Evolutionary conservation across 2,329 filamentous ascomycete species (phyloP), one percentile per base, ranked within the genome.

Genomic region (Chrysosporium keratinophilum): DNA sequence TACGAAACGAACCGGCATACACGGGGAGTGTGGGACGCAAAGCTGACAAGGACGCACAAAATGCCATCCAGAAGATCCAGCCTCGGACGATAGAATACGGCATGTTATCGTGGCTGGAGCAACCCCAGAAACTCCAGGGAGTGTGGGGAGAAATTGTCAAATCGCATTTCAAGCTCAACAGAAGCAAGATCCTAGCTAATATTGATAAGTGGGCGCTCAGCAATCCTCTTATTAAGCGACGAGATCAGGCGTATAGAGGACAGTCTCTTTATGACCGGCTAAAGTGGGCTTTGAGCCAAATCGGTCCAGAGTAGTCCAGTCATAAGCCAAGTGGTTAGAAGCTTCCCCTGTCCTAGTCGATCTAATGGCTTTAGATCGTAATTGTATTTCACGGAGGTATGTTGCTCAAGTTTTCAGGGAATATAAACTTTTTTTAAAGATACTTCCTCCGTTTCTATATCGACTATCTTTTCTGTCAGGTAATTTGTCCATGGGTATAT

Each of bases 1-100:
- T 68, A 62, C 76, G 72, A 67, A 81, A 81, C 61, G 77, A 81
- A 62, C 78, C 79, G 0, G 74, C 71, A 1, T 62, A 65, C 11
- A 68, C 71, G 48, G 42, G 23, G 14, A 28, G 15, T 23, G 1
- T 14, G 9, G 6, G 44, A 34, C 4, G 48, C 63, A 47, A 37
- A 23, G 52, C 52, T 59, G 50, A 54, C 17, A 12, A 19, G 1
- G 35, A 52, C 2, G 63, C 64, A 4, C 59, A 61, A 1, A 15
- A 46, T 3, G 72, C 72, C 58, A 71, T 68, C 50, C 46, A 41
- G n/a, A 46, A 51, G 9, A 35, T 56, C n/a, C 54, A 57, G 41
- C 54, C 56, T 6, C 20, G 46, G 33, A 57, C 54, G 10, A 50
- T 60, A 28, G 47, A 47, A 9, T 52, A 54, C 19, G 58, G 55